Evolutionary conservation across 2,329 filamentous ascomycete genomes (phyloP), one percentile per base, ranked within the genome.

Genomic region (Aspergillus tamarii): DNA sequence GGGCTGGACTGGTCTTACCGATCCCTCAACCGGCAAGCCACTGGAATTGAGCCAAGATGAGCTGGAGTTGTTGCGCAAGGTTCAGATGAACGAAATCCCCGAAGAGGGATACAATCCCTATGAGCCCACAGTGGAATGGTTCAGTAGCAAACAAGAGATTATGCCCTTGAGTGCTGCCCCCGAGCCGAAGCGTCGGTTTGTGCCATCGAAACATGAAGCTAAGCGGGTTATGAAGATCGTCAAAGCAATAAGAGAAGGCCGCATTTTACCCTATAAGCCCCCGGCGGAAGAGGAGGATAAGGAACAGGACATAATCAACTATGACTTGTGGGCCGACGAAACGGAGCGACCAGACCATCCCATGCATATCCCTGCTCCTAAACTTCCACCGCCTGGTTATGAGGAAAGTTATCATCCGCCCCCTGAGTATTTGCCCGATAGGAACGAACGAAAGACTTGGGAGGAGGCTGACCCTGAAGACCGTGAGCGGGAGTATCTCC

Each of bases 181-280:
- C 8, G 95, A 99, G 76, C 95, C 95, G 1, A 99, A 99, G 82
- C 87, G 95, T 67, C 89, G 95, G 71, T 99, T 98, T 77, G 83
- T 99, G 11, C 95, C 96, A 8, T 98, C 94, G 54, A 98, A 97
- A 80, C 93, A 99, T 78, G 95, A 99, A 80, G 91, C 92, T 36
- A 97, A 97, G 83, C 88, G 94, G 62, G 88, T 99, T 58, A 97
- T 97, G 88, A 98, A 99, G 82, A 89, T 99, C 73, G 95, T 98
- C 60, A 93, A 92, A 74, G 95, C 95, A 43, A 99, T 99, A 70
- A 89, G 91, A 68, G 94, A 98, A 79, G 95, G 96, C 41, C 89
- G 93, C 57, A 98, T 99, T 69, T 82, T 96, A 73, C 96, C 96
- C 4, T 96, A 96, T 82, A 93, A 89, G 75, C 88, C 93, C 4